Conservation (phyloP, 306 rosid species). For the Gleditsia sinensis region DNA sequence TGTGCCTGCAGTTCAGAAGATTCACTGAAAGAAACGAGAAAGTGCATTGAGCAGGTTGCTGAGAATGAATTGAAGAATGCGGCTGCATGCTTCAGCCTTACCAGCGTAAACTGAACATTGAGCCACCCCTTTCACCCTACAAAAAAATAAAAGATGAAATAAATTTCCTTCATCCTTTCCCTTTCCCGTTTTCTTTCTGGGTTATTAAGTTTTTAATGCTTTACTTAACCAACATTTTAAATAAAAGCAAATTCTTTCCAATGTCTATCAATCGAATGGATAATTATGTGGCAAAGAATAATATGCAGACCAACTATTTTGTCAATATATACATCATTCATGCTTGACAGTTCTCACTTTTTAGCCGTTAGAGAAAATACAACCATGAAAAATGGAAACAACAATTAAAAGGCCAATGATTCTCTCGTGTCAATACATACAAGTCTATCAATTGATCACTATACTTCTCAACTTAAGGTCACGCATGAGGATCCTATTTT, state of each 20-base stretch:
- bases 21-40: constrained; percentile 63
- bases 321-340: not conserved
- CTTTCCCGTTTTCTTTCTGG: constrained; percentile 19
- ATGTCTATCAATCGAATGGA: constrained; percentile 27
- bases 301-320: constrained; percentile 26
- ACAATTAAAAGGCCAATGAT: not conserved
- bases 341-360: constrained; percentile 19
- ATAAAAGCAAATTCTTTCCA: constrained; percentile 34
- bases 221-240: constrained; percentile 20
- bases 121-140: constrained; percentile 15
- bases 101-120: constrained; percentile 58
- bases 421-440: not conserved
- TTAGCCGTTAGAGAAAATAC: constrained; percentile 18
- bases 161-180: constrained; percentile 26
- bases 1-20: constrained; percentile 66
- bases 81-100: constrained; percentile 80
- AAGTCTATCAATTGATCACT: not conserved
- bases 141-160: constrained; percentile 25
- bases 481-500: not conserved
- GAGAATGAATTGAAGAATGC: constrained; percentile 75
- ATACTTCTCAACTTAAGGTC: not conserved
- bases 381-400: not conserved
- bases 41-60: constrained; percentile 48
- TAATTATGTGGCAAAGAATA: constrained; percentile 32
- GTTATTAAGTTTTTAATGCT: constrained; percentile 22